These are phyloP conservation scores for Rhizopus arrhizus DNA, from an alignment of 371 early-diverging fungal genomes.

Conservation along the genomic window DNA sequence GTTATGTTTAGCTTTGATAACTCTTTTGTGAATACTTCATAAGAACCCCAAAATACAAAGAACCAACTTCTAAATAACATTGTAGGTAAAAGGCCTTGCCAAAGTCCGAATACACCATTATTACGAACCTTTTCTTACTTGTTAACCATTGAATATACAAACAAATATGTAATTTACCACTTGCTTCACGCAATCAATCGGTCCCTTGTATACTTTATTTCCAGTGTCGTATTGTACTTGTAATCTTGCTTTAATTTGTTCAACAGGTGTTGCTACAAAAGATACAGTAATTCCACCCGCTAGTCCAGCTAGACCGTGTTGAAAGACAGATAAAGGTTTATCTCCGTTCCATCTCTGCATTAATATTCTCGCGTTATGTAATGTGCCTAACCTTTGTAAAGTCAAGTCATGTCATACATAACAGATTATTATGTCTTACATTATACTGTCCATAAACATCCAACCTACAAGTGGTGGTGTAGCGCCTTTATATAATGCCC, in stretches of 20 bases:
- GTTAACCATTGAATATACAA: not conserved
- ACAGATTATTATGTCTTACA: slow-evolving; percentile 42
- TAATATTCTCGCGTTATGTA: slow-evolving; percentile 77
- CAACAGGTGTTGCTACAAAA: slow-evolving; percentile 91
- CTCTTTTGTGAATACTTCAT: slow-evolving; percentile 66
- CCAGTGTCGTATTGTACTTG: slow-evolving; percentile 89
- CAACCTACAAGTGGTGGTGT: slow-evolving; percentile 93
- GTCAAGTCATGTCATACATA: not conserved
- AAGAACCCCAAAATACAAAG: slow-evolving; percentile 88
- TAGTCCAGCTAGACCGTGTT: slow-evolving; percentile 76
- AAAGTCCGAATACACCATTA: slow-evolving; percentile 80
- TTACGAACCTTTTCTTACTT: slow-evolving; percentile 52
- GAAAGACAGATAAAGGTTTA: slow-evolving; percentile 62
- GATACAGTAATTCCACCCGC: slow-evolving; percentile 88
- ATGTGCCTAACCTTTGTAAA: slow-evolving; percentile 70
- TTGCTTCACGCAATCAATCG: slow-evolving; percentile 82
- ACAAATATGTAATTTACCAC: slow-evolving; percentile 45
- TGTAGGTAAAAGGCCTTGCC: slow-evolving; percentile 82
- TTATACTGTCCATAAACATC: slow-evolving; percentile 88
- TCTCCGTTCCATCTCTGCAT: slow-evolving; percentile 68
- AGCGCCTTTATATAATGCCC: slow-evolving; percentile 89
- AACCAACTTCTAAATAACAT: slow-evolving; percentile 87
- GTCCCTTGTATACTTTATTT: slow-evolving; percentile 76
- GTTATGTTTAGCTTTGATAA: slow-evolving; percentile 52
- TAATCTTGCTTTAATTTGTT: slow-evolving; percentile 79